phyloP scores from a whole-genome alignment of 805 yeast genomes.

The Starmerella cellae region DNA sequence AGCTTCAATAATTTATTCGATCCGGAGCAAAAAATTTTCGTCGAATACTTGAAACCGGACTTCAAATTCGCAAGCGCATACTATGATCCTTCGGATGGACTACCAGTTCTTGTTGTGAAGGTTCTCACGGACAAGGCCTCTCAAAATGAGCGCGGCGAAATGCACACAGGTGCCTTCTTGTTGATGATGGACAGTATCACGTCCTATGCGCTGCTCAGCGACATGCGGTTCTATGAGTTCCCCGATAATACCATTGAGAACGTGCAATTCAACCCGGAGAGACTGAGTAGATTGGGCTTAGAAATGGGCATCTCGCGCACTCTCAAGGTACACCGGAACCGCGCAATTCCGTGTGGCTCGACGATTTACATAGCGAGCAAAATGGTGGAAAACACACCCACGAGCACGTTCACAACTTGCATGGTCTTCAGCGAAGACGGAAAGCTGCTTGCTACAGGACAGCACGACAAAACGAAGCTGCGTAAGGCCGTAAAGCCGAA shows the following conservation, averaged over 20 bases:
- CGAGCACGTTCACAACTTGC: slow-evolving; percentile 6
- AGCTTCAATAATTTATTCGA: slow-evolving; percentile 19
- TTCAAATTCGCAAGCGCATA: slow-evolving; percentile 5
- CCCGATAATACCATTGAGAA: slow-evolving; percentile 5
- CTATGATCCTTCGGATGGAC: slow-evolving; percentile 10
- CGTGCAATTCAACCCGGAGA: background rate
- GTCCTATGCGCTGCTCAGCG: slow-evolving; percentile 7
- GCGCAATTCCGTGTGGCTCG: slow-evolving; percentile 11
- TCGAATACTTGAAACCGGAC: slow-evolving; percentile 6
- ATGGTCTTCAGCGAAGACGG: slow-evolving; percentile 8
- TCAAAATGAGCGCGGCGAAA: slow-evolving; percentile 1
- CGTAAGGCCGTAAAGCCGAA: slow-evolving; percentile 13
- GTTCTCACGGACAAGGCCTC: slow-evolving; percentile 1
- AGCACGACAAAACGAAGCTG: slow-evolving; percentile 18
- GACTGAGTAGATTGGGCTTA: background rate
- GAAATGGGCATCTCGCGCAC: slow-evolving; percentile 17
- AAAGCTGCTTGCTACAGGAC: slow-evolving; percentile 12
- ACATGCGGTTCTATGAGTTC: slow-evolving; percentile 9
- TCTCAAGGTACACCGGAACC: slow-evolving; percentile 13
- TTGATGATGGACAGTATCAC: slow-evolving; percentile 15
- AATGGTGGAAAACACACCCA: slow-evolving; percentile 12
- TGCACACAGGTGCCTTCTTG: slow-evolving; percentile 15
- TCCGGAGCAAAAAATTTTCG: slow-evolving; percentile 4
- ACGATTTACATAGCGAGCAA: slow-evolving; percentile 11
- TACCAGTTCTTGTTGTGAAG: slow-evolving; percentile 12